Conservation (phyloP, 225 moss, liverwort and hornwort genomes). For the Anthoceros angustus region DNA sequence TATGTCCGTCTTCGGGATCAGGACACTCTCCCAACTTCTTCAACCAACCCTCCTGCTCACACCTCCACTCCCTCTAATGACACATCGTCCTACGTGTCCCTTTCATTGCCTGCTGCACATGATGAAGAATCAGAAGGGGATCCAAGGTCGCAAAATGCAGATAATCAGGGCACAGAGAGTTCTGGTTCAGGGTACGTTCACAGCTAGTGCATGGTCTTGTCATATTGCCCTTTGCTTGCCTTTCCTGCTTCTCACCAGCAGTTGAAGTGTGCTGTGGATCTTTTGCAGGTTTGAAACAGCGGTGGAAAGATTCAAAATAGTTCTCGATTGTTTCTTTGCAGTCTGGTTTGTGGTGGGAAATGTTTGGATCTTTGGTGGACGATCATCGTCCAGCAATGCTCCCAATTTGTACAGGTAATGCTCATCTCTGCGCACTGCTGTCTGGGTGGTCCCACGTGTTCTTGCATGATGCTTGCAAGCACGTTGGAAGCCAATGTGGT, state of each 20-base stretch:
- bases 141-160: too few species aligned
- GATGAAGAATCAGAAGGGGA: conserved; percentile 4
- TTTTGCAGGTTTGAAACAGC: conserved; percentile 20
- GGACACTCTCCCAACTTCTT: conserved; percentile 16
- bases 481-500: too few species aligned
- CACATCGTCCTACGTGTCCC: not conserved
- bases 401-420: conserved; percentile 39
- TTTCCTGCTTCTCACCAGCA: too few species aligned
- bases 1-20: conserved; percentile 27
- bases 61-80: conserved; percentile 16
- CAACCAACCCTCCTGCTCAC: conserved; percentile 8
- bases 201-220: too few species aligned
- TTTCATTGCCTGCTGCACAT: conserved; percentile 5
- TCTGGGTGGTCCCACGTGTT: too few species aligned
- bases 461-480: too few species aligned
- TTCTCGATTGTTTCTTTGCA: conserved; percentile 39
- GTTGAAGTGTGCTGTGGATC: too few species aligned
- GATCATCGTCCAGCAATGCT: conserved; percentile 30
- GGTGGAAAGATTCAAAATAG: conserved; percentile 35
- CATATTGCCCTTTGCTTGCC: too few species aligned
- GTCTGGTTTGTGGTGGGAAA: conserved; percentile 47
- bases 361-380: conserved; percentile 40
- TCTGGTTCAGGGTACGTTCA: too few species aligned
- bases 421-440: too few species aligned
- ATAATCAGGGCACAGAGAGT: too few species aligned